Evolutionary conservation across 1,284 basidiomycete genomes (phyloP).

Genomic region (Pascua sp.): DNA sequence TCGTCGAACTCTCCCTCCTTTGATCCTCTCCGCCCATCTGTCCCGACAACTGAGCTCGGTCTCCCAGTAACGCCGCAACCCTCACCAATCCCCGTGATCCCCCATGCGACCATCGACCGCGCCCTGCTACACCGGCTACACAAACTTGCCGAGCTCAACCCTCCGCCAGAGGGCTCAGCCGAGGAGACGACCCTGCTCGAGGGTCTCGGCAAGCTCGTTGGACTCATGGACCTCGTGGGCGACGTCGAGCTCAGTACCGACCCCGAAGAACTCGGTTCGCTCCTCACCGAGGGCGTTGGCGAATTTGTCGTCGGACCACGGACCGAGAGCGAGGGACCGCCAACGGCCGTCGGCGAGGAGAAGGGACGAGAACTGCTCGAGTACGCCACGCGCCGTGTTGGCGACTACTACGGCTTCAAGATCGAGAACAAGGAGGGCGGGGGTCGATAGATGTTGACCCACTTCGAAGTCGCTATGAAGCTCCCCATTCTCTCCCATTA

Average conservation of each 20-base stretch:
- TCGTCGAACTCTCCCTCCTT: no score
- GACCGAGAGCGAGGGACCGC: background rate
- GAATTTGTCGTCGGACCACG: constrained; percentile 7
- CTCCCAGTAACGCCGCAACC: constrained; percentile 12
- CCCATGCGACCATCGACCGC: constrained; percentile 3
- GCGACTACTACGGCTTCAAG: constrained; percentile 22
- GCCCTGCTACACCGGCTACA: constrained; percentile 13
- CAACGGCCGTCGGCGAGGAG: background rate
- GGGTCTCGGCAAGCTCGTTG: constrained; percentile 20
- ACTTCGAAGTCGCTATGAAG: no score
- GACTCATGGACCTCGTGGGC: constrained; percentile 23
- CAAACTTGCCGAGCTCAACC: constrained; percentile 16
- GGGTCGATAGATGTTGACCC: no score
- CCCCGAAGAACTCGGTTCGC: constrained; percentile 4
- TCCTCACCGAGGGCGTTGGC: constrained; percentile 11
- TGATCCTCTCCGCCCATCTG: constrained; percentile 6
- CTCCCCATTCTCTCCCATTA: no score
- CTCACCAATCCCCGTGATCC: constrained; percentile 7
- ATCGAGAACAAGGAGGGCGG: background rate
- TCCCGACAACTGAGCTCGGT: constrained; percentile 7
- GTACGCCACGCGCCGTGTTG: constrained; percentile 18
- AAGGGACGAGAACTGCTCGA: constrained; percentile 11
- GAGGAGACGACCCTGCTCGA: constrained; percentile 12
- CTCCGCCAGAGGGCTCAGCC: constrained; percentile 8
- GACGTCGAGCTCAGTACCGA: constrained; percentile 11